Conservation (phyloP, 1,284 basidiomycete species). For the Porogramme epimiltina region DNA sequence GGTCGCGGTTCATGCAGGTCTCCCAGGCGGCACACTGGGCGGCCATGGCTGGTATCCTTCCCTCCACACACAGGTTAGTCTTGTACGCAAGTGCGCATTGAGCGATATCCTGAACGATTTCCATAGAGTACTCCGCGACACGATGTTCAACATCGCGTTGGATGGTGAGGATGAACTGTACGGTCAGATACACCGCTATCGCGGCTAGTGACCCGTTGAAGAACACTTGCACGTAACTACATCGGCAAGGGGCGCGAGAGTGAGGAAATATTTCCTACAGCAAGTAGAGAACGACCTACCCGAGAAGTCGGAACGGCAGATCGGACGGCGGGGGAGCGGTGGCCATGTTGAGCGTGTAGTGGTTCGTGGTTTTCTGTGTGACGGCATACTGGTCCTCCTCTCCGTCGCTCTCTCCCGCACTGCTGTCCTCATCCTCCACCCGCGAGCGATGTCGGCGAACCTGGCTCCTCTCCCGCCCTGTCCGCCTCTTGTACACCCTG, state of each 20-base stretch:
- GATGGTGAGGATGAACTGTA: conserved; percentile 88
- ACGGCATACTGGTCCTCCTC: conserved; percentile 34
- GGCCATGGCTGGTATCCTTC: conserved; percentile 82
- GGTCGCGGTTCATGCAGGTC: conserved; percentile 95
- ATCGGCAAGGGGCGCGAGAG: not conserved
- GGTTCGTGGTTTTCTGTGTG: conserved; percentile 66
- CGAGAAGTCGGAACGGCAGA: conserved; percentile 74
- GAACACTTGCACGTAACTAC: conserved; percentile 89
- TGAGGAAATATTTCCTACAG: not conserved
- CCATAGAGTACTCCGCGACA: conserved; percentile 85
- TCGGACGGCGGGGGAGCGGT: conserved; percentile 59
- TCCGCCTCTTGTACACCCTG: conserved; percentile 67
- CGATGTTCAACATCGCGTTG: conserved; percentile 89
- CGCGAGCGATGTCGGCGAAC: conserved; percentile 28
- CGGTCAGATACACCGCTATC: conserved; percentile 82
- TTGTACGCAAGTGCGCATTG: conserved; percentile 80
- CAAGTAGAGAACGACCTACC: conserved; percentile 49
- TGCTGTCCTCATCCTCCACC: conserved; percentile 40
- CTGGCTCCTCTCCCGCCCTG: conserved; percentile 40
- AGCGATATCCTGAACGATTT: conserved; percentile 85
- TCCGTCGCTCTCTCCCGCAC: conserved; percentile 36
- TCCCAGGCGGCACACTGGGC: conserved; percentile 88
- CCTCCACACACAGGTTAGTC: conserved; percentile 80
- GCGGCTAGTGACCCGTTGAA: conserved; percentile 91
- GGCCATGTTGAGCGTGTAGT: conserved; percentile 80